phyloP scores from a whole-genome alignment of 805 yeast genomes.

The Cyberlindnera maritima region DNA sequence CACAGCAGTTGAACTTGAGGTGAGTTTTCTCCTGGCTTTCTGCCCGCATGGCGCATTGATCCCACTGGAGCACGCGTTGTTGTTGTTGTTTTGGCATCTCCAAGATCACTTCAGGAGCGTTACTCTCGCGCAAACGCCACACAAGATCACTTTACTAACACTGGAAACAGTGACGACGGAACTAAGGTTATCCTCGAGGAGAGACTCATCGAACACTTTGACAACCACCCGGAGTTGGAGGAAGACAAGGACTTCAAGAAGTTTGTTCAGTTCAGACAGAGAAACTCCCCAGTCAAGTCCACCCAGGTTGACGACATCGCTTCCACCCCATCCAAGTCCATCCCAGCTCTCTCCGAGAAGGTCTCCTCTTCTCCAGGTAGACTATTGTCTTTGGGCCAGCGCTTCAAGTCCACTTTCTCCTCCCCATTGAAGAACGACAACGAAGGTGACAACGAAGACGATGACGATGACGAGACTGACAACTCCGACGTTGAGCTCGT shows the following conservation, averaged over 20 bases:
- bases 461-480: conserved; percentile 5
- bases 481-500: conserved; percentile 16
- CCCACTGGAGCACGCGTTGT: not conserved
- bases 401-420: conserved; percentile 24
- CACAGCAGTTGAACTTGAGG: conserved; percentile 34
- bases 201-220: conserved; percentile 27
- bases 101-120: no score
- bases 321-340: conserved; percentile 13
- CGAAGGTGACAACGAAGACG: not conserved
- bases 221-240: conserved; percentile 32
- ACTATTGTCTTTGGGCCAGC: conserved; percentile 18
- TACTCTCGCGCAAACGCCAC: not conserved
- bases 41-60: not conserved
- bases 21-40: conserved; percentile 21
- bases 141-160: conserved; percentile 7
- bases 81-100: no score
- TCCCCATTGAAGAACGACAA: conserved; percentile 20
- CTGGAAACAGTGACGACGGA: conserved; percentile 25
- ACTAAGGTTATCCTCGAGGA: conserved; percentile 31
- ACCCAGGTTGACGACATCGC: conserved; percentile 9
- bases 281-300: conserved; percentile 27
- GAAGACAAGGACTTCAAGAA: conserved; percentile 23
- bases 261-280: conserved; percentile 27
- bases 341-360: conserved; percentile 13
- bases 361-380: conserved; percentile 24